Percentiles rank a stretch among this genome's conserved stretches.
Conservation (phyloP, 208 protist species). For the Crithidia sp. region DNA sequence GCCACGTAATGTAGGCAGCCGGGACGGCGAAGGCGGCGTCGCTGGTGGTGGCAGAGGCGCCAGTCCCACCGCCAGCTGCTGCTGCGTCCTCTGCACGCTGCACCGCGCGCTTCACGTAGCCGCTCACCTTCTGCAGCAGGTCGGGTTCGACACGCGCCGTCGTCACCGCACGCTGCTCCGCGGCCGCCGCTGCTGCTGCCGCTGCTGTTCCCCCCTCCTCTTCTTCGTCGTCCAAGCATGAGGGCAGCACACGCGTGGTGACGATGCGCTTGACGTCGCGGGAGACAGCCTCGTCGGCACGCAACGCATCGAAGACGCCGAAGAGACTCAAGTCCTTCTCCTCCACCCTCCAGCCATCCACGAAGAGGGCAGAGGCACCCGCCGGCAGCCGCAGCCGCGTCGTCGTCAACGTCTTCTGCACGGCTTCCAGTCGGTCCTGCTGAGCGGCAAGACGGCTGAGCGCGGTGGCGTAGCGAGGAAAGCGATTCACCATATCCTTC, state of each 20-base stretch:
- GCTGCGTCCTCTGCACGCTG: not conserved
- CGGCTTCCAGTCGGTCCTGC: constrained; percentile 14
- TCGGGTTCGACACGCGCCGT: constrained; percentile 1
- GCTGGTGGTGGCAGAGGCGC: not conserved
- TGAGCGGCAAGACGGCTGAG: constrained; percentile 41
- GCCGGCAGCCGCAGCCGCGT: constrained; percentile 21
- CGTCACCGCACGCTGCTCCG: not conserved
- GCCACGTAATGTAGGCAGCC: constrained; percentile 24
- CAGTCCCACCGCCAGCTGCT: not conserved
- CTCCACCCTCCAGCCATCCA: constrained; percentile 52
- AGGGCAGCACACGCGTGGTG: constrained; percentile 4
- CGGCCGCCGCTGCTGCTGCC: not conserved
- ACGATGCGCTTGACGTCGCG: constrained; percentile 4
- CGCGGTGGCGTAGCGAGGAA: constrained; percentile 76
- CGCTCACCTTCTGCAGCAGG: constrained; percentile 16
- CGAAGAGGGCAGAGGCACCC: constrained; percentile 39
- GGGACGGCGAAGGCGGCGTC: constrained; percentile 23
- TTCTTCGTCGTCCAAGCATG: not conserved
- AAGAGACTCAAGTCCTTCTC: constrained; percentile 48
- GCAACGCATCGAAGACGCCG: constrained; percentile 49
- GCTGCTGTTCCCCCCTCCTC: not conserved
- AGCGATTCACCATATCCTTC: constrained; percentile 81
- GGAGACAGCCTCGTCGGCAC: constrained; percentile 38
- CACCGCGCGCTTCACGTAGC: constrained; percentile 12
- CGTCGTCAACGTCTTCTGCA: constrained; percentile 23